phyloP scores from a whole-genome alignment of 108 stramenopile species.

The Pseudonitzschia multiseries region DNA sequence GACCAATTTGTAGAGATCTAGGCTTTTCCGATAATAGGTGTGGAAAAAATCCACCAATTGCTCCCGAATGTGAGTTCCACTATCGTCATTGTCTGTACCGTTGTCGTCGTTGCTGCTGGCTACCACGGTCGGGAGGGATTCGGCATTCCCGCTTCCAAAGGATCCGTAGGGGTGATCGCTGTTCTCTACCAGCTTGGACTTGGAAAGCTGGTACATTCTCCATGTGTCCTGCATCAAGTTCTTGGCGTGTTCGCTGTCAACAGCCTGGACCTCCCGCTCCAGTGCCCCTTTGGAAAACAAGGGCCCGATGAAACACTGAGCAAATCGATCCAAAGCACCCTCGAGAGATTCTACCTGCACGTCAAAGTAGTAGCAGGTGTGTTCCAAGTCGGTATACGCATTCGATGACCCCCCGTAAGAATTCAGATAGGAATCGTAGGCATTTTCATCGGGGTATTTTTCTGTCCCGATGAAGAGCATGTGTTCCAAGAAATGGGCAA shows the following conservation, averaged over 20 bases:
- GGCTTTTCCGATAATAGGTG: conserved; percentile 71
- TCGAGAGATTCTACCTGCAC: conserved; percentile 50
- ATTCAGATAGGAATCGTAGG: conserved; percentile 57
- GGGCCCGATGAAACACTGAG: conserved; percentile 82
- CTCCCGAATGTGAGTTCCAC: conserved; percentile 62
- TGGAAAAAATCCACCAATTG: conserved; percentile 69
- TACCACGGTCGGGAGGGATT: conserved; percentile 20
- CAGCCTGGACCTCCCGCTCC: conserved; percentile 83
- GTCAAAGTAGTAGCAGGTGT: conserved; percentile 87
- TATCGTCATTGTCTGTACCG: not conserved
- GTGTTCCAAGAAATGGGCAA: conserved; percentile 85
- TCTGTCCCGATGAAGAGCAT: conserved; percentile 62
- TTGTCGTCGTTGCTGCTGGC: not conserved
- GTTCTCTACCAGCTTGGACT: conserved; percentile 25
- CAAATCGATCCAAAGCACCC: conserved; percentile 83
- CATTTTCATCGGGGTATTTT: conserved; percentile 66
- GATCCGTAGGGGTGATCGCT: conserved; percentile 57
- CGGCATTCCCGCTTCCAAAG: conserved; percentile 82
- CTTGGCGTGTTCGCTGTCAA: conserved; percentile 88
- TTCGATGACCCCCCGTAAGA: conserved; percentile 78
- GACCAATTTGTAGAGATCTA: conserved; percentile 71
- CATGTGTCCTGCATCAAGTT: conserved; percentile 81
- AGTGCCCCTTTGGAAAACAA: conserved; percentile 64
- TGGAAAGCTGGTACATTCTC: conserved; percentile 53
- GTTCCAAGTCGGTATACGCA: conserved; percentile 83